Conservation (phyloP, 345 rosid genomes). For the Garcia nutans region DNA sequence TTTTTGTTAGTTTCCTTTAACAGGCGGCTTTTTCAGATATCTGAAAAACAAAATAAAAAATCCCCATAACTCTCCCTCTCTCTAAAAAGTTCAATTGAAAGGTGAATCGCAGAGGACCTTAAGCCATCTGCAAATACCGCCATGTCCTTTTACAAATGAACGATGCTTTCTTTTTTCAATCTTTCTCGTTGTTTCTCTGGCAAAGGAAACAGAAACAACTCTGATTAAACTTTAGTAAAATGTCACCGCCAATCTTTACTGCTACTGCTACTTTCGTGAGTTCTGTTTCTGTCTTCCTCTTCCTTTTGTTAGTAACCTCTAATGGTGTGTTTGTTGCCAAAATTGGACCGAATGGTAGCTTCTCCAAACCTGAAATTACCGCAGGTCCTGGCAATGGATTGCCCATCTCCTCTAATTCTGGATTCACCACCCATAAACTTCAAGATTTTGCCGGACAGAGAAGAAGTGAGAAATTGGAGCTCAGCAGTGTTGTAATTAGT, state of each 20-base stretch:
- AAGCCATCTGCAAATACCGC: slow-evolving; percentile 19
- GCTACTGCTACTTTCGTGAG: background rate
- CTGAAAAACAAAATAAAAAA: slow-evolving; percentile 15
- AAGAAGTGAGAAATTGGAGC: slow-evolving; percentile 24
- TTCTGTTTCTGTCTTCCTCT: slow-evolving; percentile 21
- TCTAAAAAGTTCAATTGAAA: slow-evolving; percentile 8
- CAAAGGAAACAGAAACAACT: slow-evolving; percentile 15
- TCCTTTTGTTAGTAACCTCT: slow-evolving; percentile 8
- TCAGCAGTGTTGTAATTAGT: slow-evolving; percentile 29
- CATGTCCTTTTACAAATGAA: slow-evolving; percentile 26
- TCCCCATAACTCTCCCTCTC: background rate
- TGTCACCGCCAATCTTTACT: slow-evolving; percentile 20
- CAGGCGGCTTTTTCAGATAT: slow-evolving; percentile 43
- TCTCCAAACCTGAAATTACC: background rate
- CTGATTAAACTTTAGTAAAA: slow-evolving; percentile 18
- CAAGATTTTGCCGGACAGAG: background rate
- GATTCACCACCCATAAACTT: background rate
- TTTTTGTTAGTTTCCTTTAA: slow-evolving; percentile 14
- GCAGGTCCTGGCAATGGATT: background rate
- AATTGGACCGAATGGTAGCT: background rate
- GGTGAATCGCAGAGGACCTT: background rate
- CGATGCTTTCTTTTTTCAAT: background rate
- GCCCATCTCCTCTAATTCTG: background rate
- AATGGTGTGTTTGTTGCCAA: slow-evolving; percentile 4
- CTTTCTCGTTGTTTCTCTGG: background rate